Conservation (phyloP, 805 yeast species). For the Hanseniaspora pseudoguilliermondii region DNA sequence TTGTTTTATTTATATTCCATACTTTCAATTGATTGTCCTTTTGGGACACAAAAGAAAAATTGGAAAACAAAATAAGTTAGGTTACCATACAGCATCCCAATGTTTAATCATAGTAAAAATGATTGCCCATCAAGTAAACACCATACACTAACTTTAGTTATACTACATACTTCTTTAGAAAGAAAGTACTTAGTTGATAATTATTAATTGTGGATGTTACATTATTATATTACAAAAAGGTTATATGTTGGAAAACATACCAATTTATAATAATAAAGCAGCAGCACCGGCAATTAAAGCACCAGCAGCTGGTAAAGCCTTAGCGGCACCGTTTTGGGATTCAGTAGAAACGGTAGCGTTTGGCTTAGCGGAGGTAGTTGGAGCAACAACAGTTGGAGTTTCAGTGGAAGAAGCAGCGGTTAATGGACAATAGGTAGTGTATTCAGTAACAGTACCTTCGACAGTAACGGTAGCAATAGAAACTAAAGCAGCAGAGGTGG, state of each 20-base stretch:
- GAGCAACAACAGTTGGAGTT: constrained; percentile 15
- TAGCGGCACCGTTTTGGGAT: constrained; percentile 33
- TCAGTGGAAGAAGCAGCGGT: constrained; percentile 13
- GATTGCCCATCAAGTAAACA: constrained; percentile 9
- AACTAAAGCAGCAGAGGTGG: constrained; percentile 27
- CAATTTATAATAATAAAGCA: constrained; percentile 35
- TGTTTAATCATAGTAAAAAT: constrained; percentile 11
- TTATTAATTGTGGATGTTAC: background rate
- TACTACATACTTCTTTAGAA: background rate
- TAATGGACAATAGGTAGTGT: constrained; percentile 28
- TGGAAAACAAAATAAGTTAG: background rate
- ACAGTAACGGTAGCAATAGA: constrained; percentile 28
- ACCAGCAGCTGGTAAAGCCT: constrained; percentile 37
- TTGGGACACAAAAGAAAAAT: background rate
- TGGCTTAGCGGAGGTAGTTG: background rate
- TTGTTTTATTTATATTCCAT: background rate
- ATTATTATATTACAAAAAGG: background rate
- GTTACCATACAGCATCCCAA: constrained; percentile 10
- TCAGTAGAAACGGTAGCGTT: constrained; percentile 19
- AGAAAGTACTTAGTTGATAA: background rate
- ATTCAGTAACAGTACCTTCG: constrained; percentile 28
- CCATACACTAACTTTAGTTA: constrained; percentile 9
- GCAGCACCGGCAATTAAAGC: constrained; percentile 48
- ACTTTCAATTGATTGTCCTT: too few species aligned
- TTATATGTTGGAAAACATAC: constrained; percentile 3